Conservation (phyloP, 2,329 filamentous ascomycete genomes). For the Colletotrichum echinochloae region DNA sequence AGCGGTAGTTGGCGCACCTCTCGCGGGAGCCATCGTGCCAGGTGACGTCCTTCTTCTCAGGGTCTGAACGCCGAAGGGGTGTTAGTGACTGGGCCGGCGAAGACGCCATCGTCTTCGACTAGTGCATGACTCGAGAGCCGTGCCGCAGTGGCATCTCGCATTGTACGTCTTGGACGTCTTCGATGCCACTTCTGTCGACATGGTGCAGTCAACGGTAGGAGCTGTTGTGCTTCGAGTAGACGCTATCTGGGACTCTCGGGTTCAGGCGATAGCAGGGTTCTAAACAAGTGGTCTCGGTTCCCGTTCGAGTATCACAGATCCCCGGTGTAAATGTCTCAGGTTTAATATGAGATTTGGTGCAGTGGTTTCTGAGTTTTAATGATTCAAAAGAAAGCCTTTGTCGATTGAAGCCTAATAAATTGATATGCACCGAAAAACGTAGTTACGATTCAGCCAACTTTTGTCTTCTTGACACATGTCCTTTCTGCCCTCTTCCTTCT, state of each 20-base stretch:
- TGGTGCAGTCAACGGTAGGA: conserved; percentile 3
- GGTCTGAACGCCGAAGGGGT: conserved; percentile 48
- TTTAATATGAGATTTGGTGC: not conserved
- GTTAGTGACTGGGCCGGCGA: not conserved
- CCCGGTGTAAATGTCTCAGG: not conserved
- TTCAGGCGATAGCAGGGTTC: not conserved
- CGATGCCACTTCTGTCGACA: conserved; percentile 35
- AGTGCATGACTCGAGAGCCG: not conserved
- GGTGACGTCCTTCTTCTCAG: conserved; percentile 52
- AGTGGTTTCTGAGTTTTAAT: not conserved
- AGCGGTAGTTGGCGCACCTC: conserved; percentile 54
- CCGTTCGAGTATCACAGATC: not conserved
- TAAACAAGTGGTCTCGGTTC: not conserved
- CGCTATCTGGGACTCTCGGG: not conserved
- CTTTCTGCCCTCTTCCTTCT: not conserved
- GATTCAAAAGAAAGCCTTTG: too few species aligned
- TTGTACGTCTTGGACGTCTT: conserved; percentile 56
- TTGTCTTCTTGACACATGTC: not conserved
- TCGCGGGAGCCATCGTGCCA: conserved; percentile 57
- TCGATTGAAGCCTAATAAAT: not conserved
- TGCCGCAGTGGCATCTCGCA: conserved; percentile 62
- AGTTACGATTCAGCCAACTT: not conserved
- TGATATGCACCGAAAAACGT: not conserved
- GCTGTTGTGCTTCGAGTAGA: too few species aligned
- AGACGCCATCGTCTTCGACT: too few species aligned